Conservation (phyloP, 768 basidiomycete genomes). For the Lactifluus piperatus region DNA sequence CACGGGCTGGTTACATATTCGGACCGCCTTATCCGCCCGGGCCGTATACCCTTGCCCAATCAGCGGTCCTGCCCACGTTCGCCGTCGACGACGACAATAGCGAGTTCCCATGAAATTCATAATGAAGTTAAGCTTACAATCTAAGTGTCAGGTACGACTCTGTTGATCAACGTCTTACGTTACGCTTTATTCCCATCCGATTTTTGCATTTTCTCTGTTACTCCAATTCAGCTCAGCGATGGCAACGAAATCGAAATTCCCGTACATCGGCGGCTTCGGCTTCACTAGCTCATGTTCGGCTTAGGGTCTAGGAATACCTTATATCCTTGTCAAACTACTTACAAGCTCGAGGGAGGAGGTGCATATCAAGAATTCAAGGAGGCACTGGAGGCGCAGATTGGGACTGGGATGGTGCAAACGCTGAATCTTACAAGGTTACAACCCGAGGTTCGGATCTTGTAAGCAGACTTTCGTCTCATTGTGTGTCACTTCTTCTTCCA, state of each 20-base stretch:
- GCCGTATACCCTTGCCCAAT: too few relatives aligned
- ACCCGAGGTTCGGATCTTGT: background rate
- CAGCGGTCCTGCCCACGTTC: background rate
- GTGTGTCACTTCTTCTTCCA: constrained; percentile 28
- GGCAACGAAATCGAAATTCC: constrained; percentile 50
- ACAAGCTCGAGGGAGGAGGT: constrained; percentile 51
- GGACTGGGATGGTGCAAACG: constrained; percentile 5
- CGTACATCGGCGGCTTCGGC: constrained; percentile 51
- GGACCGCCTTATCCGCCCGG: too few relatives aligned
- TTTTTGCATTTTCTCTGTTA: background rate
- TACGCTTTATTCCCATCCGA: background rate
- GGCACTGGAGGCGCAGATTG: constrained; percentile 45
- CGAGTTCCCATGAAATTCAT: constrained; percentile 1
- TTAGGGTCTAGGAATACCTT: too few relatives aligned
- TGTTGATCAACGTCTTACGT: background rate
- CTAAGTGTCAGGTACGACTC: constrained; percentile 6
- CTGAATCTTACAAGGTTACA: background rate
- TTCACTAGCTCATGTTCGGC: background rate
- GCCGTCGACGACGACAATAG: background rate
- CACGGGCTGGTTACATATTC: too few relatives aligned
- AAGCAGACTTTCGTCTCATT: constrained; percentile 60
- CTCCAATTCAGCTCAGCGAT: constrained; percentile 35
- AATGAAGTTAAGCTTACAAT: constrained; percentile 9
- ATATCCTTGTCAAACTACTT: constrained; percentile 34
- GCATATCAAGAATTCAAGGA: constrained; percentile 48